Conservation (phyloP, 495 filamentous ascomycete species). For the Daldinia concentrica region DNA sequence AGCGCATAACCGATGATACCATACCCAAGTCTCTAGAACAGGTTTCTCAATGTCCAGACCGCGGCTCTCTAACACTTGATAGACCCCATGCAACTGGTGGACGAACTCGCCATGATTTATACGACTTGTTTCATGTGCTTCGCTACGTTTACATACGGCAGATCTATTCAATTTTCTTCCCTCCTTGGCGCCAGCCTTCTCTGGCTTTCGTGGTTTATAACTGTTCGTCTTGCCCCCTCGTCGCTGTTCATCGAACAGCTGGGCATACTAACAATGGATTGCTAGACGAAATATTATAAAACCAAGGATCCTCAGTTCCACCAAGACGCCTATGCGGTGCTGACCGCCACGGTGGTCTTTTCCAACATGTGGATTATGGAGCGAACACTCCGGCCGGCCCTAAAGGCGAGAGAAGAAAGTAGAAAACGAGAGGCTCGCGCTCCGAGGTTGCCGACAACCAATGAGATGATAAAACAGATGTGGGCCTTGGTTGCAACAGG, state of each 20-base stretch:
- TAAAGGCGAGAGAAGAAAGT: slow-evolving; percentile 56
- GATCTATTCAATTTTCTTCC: slow-evolving; percentile 61
- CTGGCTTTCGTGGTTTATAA: slow-evolving; percentile 79
- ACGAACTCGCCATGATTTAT: slow-evolving; percentile 98
- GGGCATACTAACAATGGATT: slow-evolving; percentile 33
- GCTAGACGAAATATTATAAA: slow-evolving; percentile 85
- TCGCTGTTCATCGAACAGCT: neutral
- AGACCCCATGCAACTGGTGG: slow-evolving; percentile 98
- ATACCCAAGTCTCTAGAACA: slow-evolving; percentile 8
- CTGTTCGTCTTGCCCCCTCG: slow-evolving; percentile 52
- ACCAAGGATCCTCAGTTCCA: slow-evolving; percentile 94
- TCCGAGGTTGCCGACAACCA: slow-evolving; percentile 59
- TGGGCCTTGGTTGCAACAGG: slow-evolving; percentile 62
- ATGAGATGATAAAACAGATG: slow-evolving; percentile 79
- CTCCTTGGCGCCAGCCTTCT: slow-evolving; percentile 69
- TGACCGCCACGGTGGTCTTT: slow-evolving; percentile 81
- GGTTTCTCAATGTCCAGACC: slow-evolving; percentile 13
- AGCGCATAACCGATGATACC: slow-evolving; percentile 24
- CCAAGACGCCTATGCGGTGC: slow-evolving; percentile 82
- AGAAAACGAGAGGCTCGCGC: slow-evolving; percentile 57
- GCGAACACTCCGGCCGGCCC: slow-evolving; percentile 69
- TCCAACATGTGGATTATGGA: slow-evolving; percentile 95
- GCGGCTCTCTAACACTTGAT: slow-evolving; percentile 33
- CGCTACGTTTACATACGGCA: slow-evolving; percentile 81
- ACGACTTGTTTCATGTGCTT: slow-evolving; percentile 93